Conservation (phyloP, 768 basidiomycete genomes). For the Pleurotus citrinopileatus region DNA sequence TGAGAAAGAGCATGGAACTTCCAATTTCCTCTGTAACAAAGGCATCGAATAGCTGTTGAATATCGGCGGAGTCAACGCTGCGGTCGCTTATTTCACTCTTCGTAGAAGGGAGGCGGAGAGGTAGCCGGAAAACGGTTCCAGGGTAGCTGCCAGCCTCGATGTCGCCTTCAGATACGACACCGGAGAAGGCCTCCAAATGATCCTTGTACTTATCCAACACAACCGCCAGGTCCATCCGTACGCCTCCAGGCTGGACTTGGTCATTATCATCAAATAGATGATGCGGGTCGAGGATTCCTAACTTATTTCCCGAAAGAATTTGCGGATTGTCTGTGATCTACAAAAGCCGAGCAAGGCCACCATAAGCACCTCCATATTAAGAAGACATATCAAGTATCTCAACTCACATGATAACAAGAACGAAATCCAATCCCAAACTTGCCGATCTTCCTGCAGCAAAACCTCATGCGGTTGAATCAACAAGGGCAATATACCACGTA, state of each 20-base stretch:
- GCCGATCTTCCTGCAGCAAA: constrained; percentile 40
- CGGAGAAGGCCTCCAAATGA: constrained; percentile 29
- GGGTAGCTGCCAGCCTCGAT: constrained; percentile 16
- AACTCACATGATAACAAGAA: constrained; percentile 43
- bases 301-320: constrained; percentile 36
- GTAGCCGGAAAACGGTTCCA: constrained; percentile 46
- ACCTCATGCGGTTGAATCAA: neutral
- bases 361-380: too few relatives aligned
- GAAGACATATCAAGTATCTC: constrained; percentile 10
- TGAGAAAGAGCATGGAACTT: constrained; percentile 40
- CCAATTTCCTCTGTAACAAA: constrained; percentile 38
- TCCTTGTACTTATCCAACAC: constrained; percentile 21
- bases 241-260: constrained; percentile 24
- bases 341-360: neutral
- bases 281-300: constrained; percentile 45
- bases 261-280: constrained; percentile 15
- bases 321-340: constrained; percentile 50
- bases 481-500: constrained; percentile 18
- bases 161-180: neutral
- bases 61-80: constrained; percentile 25
- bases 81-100: constrained; percentile 32
- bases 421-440: constrained; percentile 53
- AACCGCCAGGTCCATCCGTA: constrained; percentile 24
- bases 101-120: constrained; percentile 28
- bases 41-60: constrained; percentile 35